Base-by-base conservation (phyloP, 768 basidiomycete species). In the Kwoniella sp. region DNA sequence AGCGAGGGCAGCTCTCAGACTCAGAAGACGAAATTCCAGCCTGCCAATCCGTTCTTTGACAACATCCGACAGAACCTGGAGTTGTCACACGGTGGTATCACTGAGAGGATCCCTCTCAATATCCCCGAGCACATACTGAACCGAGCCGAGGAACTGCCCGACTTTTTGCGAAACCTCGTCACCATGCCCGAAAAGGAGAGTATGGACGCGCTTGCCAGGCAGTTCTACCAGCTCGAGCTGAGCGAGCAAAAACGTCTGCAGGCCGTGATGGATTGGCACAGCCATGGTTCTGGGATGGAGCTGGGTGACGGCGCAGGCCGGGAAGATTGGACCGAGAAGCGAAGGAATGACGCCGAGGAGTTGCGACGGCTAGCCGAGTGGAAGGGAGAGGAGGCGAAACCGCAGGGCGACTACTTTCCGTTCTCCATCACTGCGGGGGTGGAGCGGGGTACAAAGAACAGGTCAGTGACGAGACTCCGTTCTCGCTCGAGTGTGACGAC, bases 381-480 rank as follows among this genome's bases (percentile, higher is more conserved):
- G 62, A 37, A 37, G 5, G 47, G 38, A 7, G 59, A 57, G 17
- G 40, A 40, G 15, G 38, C 29, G 8, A 52, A 28, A 2, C 9
- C 32, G 7, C 50, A 61, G 9, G 65, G 60, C 5, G 71, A 65
- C 23, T 69, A 77, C 48, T 92, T 86, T 69, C 91, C 90, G 7
- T 95, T 86, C 71, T 89, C 88, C 46, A 98, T 98, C 56, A 93
- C 89, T 0, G 93, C 93, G 5, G 93, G 88, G 2, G 83, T 98
- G 9, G 93, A 98, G 75, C 88, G 93, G 67, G 93, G 93, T 8
- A 79, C 83, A 17, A 90, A 95, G 79, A 98, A 98, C 63, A 79
- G 93, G 86, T 88, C 45, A 44, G 80, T 75, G 10, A 8, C 8
- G 22, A 3, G 11, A 20, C 10, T 33, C 40, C 27, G 46, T 6